Evolutionary conservation across 495 filamentous ascomycete species (phyloP), one percentile per base, ranked within the genome.

Genomic region (Xylaria bambusicola): DNA sequence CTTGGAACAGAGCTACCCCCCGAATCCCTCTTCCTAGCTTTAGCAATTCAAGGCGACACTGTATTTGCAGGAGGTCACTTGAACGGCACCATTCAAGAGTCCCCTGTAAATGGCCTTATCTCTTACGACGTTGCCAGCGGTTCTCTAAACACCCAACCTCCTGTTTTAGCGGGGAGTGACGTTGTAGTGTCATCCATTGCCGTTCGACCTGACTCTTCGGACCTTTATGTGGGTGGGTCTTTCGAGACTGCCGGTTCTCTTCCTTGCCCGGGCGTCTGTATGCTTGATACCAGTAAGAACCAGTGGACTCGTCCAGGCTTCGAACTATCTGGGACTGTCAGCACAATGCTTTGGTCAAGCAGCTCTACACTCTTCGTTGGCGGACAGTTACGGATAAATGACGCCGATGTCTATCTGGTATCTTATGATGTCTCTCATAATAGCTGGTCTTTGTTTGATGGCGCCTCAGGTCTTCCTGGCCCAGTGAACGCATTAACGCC

Each of bases 41-140:
- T 98, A 63, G 84, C 78, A 9, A 78, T 90, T 10, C 77, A 87
- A 27, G 81, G 81, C 29, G 84, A 88, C 61, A 83, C 80, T 26
- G 79, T 98, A 3, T 99, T 85, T 69, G 89, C 90, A 44, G 94
- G 92, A 60, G 94, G 94, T 3, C 81, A 81, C 18, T 71, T 99
- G 18, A 84, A 85, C 23, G 94, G 92, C 59, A 85, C 73, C 1
- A 78, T 89, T 33, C 81, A 84, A 52, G 80, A 80, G n/a, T 79
- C 74, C 18, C 66, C 63, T 44, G 74, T 97, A 52, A 84, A 81
- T 61, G 94, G 92, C n/a, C 73, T 98, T 36, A 73, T 97, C 40
- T 76, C 85, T 0, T 98, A 92, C 71, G 86, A 96, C 65, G 80
- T 99, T 38, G 73, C 76, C 3, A 80, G 73, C 41, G 80, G 79